Conservation (phyloP, 202 grass and related monocot genomes). For the Schoenoplectus tabernaemontani region DNA sequence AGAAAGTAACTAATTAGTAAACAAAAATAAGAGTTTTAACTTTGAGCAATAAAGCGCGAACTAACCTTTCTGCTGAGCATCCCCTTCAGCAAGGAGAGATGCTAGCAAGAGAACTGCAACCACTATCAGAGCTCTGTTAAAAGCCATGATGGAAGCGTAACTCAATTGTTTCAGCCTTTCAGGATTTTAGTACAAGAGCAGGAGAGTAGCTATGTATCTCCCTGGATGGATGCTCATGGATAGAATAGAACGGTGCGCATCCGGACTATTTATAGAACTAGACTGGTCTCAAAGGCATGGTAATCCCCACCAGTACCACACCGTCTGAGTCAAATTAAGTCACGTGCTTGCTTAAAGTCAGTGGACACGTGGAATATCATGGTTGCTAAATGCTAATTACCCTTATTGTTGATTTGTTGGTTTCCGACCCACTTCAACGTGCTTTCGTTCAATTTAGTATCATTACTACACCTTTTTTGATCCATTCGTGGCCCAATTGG, state of each 20-base stretch:
- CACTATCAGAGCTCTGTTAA: background rate
- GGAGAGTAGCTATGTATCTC: background rate
- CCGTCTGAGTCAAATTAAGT: too few relatives aligned
- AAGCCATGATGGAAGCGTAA: background rate
- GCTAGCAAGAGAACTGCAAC: background rate
- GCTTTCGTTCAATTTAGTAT: too few relatives aligned
- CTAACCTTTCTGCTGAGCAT: slow-evolving; percentile 1
- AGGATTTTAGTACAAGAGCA: background rate
- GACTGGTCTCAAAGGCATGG: too few relatives aligned
- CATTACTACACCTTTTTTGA: too few relatives aligned
- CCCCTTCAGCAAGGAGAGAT: slow-evolving; percentile 6
- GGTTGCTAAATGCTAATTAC: too few relatives aligned
- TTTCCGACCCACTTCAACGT: too few relatives aligned
- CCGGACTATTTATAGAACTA: background rate
- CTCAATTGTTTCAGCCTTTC: background rate
- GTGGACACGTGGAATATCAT: too few relatives aligned
- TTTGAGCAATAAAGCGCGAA: background rate
- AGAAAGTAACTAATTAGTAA: background rate
- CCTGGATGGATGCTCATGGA: background rate
- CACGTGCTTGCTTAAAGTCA: too few relatives aligned
- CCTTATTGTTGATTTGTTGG: too few relatives aligned
- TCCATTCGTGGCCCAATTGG: too few relatives aligned
- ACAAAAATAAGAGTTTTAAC: background rate
- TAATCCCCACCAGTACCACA: too few relatives aligned
- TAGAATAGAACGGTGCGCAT: background rate